Evolutionary conservation across 2,329 filamentous ascomycete species (phyloP), one percentile per base, ranked within the genome.

Genomic region (Fusarium multiceps): DNA sequence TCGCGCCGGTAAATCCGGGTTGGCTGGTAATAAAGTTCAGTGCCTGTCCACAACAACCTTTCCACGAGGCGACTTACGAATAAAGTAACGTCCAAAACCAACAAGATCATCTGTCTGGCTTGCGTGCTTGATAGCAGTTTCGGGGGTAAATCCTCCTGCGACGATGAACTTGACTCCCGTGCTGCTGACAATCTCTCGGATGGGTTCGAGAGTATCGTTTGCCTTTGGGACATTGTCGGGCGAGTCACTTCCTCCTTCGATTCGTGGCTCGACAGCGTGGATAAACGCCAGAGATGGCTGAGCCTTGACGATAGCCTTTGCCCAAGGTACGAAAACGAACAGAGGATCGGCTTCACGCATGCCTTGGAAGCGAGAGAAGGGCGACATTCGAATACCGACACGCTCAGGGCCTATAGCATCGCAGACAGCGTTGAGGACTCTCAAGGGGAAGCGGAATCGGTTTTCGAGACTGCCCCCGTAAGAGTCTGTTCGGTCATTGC

Each of bases 311-410:
- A 88, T 82, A 18, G 90, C 75, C 72, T 92, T 81, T 3, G 80
- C 80, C 76, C 92, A 93, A 1, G 89, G 87, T 14, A 87, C 72
- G 0, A 74, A 74, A 16, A 74, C 49, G 4, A 50, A 42, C 14
- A 70, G n/a, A 11, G 89, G 89, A 41, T 92, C 84, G 1, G 77
- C 73, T 86, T 91, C 90, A 7, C 81, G 79, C 89, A 92, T 90
- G 40, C 84, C 85, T 68, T 92, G 88, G 80, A 89, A 92, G 0
- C 78, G 77, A 51, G 83, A 86, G 79, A 85, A 91, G 0, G 90
- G 90, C 5, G 82, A 86, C 27, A 92, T 78, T 8, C 89, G 84
- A 47, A 91, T 85, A 4, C 83, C 87, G 8, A 85, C 82, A 37
- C 81, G 81, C 8, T 89, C 83, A 0, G 84, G 77, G 10, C 89